A percentile compares a stretch with the other conserved stretches of the same genome.
These are phyloP conservation scores for Pharus latifolius DNA, from an alignment of 176 grass and related monocot genomes.

Conservation along the genomic window DNA sequence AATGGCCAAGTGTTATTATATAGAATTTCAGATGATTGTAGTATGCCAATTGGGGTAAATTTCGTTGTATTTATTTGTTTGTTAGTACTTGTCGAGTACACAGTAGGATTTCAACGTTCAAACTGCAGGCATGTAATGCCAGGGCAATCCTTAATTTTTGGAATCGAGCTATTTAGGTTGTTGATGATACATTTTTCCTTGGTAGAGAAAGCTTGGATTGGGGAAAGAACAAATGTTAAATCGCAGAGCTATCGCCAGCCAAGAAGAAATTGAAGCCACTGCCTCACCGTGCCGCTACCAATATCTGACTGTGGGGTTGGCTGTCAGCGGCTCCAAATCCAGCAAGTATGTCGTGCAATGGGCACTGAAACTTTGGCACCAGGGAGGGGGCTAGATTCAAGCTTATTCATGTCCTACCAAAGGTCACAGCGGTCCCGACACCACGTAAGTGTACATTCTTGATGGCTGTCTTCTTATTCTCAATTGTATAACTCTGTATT, in stretches of 20 bases:
- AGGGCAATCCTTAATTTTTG: not conserved
- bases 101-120: too few relatives aligned
- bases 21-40: too few relatives aligned
- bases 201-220: not conserved
- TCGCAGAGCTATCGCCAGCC: slow-evolving; percentile 2
- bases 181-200: not conserved
- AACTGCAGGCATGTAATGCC: not conserved
- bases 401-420: slow-evolving; percentile 31
- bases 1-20: too few relatives aligned
- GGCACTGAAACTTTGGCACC: slow-evolving; percentile 26
- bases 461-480: not conserved
- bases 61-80: too few relatives aligned
- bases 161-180: not conserved
- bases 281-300: not conserved
- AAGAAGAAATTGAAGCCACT: not conserved
- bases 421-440: slow-evolving; percentile 20
- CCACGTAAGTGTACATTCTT: slow-evolving; percentile 24
- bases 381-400: slow-evolving; percentile 9
- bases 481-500: not conserved
- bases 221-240: not conserved
- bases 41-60: too few relatives aligned
- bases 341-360: slow-evolving; percentile 28
- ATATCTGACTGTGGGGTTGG: slow-evolving; percentile 22
- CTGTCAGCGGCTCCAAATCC: slow-evolving; percentile 18
- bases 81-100: too few relatives aligned